These are phyloP conservation scores for Arctium minus DNA, from an alignment of 129 eudicot genomes.

Conservation along the genomic window DNA sequence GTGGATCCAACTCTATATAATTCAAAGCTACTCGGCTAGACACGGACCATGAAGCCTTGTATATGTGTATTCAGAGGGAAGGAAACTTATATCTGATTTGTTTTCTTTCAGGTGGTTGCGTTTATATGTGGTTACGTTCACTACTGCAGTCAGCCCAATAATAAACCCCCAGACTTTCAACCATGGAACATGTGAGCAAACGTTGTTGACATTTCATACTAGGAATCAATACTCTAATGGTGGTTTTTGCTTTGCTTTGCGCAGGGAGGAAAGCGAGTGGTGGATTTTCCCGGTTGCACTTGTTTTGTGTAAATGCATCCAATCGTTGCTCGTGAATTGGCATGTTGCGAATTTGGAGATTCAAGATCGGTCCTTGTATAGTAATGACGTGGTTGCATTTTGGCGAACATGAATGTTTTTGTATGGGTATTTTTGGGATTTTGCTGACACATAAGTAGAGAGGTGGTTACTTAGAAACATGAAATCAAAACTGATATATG, in stretches of 20 bases:
- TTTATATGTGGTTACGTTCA: slow-evolving; percentile 66
- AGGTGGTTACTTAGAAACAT: slow-evolving; percentile 17
- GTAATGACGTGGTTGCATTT: slow-evolving; percentile 53
- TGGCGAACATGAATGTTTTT: slow-evolving; percentile 59
- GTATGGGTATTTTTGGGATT: slow-evolving; percentile 12
- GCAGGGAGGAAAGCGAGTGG: slow-evolving; percentile 91
- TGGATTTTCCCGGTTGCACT: slow-evolving; percentile 78
- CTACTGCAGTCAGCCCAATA: slow-evolving; percentile 47
- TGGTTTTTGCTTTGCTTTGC: neutral
- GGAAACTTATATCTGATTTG: neutral
- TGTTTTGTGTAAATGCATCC: slow-evolving; percentile 70
- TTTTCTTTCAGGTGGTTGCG: slow-evolving; percentile 57
- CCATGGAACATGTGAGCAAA: slow-evolving; percentile 69
- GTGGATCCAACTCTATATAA: too few species aligned
- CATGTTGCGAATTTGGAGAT: slow-evolving; percentile 87
- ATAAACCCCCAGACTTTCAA: slow-evolving; percentile 49
- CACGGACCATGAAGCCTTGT: too few species aligned
- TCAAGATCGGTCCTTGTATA: slow-evolving; percentile 79
- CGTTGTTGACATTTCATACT: neutral
- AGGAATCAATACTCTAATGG: neutral
- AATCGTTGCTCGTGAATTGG: slow-evolving; percentile 67
- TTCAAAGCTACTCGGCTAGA: too few species aligned
- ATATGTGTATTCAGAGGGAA: neutral
- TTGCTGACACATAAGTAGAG: slow-evolving; percentile 30
- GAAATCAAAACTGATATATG: slow-evolving; percentile 14